A percentile compares a stretch with the other conserved stretches of the same genome.
These are phyloP conservation scores for Boletus huronensis DNA, from an alignment of 768 basidiomycete species.

Conservation along the genomic window DNA sequence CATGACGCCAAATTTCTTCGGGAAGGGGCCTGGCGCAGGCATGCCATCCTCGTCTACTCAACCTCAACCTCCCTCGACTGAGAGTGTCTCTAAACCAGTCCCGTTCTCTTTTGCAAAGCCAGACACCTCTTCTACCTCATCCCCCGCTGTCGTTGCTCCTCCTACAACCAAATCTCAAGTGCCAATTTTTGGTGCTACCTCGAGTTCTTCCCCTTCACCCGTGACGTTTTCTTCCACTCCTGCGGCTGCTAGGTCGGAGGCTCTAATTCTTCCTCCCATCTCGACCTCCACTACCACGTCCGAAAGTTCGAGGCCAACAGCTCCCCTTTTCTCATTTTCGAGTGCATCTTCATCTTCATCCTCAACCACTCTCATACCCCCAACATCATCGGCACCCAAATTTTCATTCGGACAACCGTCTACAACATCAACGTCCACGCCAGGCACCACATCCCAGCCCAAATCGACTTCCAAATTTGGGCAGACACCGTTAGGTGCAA, in stretches of 20 bases:
- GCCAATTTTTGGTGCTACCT: slow-evolving; percentile 18
- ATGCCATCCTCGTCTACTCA: slow-evolving; percentile 4
- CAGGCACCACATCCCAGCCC: slow-evolving; percentile 15
- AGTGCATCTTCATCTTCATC: slow-evolving; percentile 10
- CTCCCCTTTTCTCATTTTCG: slow-evolving; percentile 24
- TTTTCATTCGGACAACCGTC: slow-evolving; percentile 27
- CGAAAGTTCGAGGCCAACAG: slow-evolving; percentile 12
- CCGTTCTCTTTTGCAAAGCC: slow-evolving; percentile 16
- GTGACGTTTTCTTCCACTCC: slow-evolving; percentile 8
- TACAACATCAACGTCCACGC: not conserved
- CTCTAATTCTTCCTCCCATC: not conserved
- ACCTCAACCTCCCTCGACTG: slow-evolving; percentile 6
- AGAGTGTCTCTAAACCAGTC: slow-evolving; percentile 10
- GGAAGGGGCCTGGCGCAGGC: slow-evolving; percentile 23
- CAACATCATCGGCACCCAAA: slow-evolving; percentile 13
- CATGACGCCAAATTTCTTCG: slow-evolving; percentile 30
- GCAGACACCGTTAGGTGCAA: slow-evolving; percentile 19
- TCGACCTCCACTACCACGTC: not conserved
- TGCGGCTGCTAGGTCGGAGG: slow-evolving; percentile 7
- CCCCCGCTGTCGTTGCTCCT: slow-evolving; percentile 7
- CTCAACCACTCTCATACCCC: not conserved
- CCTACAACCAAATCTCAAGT: slow-evolving; percentile 9
- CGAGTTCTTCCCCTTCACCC: not conserved
- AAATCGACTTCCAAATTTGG: slow-evolving; percentile 22
- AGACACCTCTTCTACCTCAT: slow-evolving; percentile 22